A percentile compares a stretch with the other conserved stretches of the same genome.
Evolutionary conservation across 176 grass and related monocot genomes (phyloP).

Genomic region (Raddia distichophylla): DNA sequence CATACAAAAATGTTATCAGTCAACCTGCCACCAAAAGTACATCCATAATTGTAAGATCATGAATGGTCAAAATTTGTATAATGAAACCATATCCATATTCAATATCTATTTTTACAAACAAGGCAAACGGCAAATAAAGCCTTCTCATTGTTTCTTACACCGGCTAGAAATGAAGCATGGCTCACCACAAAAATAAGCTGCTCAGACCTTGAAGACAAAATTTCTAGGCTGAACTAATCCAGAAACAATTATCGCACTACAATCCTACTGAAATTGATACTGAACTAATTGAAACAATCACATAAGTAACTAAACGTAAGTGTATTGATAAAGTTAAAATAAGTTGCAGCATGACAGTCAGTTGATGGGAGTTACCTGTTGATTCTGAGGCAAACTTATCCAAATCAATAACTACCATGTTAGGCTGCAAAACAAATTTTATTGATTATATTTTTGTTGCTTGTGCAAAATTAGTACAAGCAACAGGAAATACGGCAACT

Average conservation of each 20-base stretch:
- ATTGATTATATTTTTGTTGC: constrained; percentile 16
- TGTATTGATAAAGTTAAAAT: constrained; percentile 4
- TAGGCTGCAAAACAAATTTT: constrained; percentile 65
- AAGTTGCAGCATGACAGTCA: constrained; percentile 16
- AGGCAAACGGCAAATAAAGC: not conserved
- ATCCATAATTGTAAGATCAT: not conserved
- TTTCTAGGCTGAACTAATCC: not conserved
- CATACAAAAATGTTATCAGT: not conserved
- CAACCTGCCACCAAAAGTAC: not conserved
- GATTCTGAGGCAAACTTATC: constrained; percentile 75
- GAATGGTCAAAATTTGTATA: not conserved
- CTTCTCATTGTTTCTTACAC: not conserved
- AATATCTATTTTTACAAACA: not conserved
- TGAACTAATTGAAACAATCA: not conserved
- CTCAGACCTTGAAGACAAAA: not conserved
- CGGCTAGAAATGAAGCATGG: not conserved
- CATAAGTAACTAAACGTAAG: not conserved
- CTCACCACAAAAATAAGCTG: not conserved
- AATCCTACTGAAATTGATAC: not conserved
- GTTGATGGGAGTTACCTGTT: constrained; percentile 53
- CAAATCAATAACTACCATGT: constrained; percentile 97
- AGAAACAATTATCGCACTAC: not conserved
- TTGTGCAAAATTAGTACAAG: constrained; percentile 16
- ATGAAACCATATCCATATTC: not conserved
- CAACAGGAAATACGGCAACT: not conserved